These are phyloP conservation scores for Penicillium sp. DNA, from an alignment of 2,329 filamentous ascomycete genomes.

Conservation along the genomic window DNA sequence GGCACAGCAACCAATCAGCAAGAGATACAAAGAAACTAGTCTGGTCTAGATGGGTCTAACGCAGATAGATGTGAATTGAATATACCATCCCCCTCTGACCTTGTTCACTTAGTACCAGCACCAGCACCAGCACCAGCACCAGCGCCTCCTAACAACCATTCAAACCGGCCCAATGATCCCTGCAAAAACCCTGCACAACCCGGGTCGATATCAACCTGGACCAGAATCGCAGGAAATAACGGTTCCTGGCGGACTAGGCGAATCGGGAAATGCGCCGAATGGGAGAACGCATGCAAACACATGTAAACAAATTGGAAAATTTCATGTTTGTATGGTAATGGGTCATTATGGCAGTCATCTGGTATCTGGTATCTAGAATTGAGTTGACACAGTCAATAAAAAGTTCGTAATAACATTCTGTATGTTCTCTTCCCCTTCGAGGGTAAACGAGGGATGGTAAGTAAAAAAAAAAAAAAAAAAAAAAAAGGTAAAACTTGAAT, in stretches of 20 bases:
- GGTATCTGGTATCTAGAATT: not conserved
- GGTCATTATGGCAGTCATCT: not conserved
- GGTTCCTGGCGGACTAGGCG: slow-evolving; percentile 19
- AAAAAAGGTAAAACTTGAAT: not conserved
- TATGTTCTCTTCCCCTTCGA: slow-evolving; percentile 10
- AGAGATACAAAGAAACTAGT: too few relatives aligned
- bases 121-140: too few relatives aligned
- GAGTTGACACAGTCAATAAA: not conserved
- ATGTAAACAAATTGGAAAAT: not conserved
- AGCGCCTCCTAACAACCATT: slow-evolving; percentile 3
- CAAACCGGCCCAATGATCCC: slow-evolving; percentile 10
- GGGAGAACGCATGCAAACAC: slow-evolving; percentile 2
- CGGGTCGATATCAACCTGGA: slow-evolving; percentile 11
- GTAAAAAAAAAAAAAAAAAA: not conserved
- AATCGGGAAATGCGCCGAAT: slow-evolving; percentile 21
- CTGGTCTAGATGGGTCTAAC: too few relatives aligned
- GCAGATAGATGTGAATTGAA: too few relatives aligned
- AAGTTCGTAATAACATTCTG: slow-evolving; percentile 17
- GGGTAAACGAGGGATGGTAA: slow-evolving; percentile 2
- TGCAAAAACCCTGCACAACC: slow-evolving; percentile 8
- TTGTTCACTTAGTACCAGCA: too few relatives aligned
- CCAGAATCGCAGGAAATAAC: slow-evolving; percentile 24
- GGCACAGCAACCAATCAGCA: too few relatives aligned
- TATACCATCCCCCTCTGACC: too few relatives aligned
- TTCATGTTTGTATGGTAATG: not conserved